Conservation (phyloP, 257 asterid species). For the Primulina huaijiensis region DNA sequence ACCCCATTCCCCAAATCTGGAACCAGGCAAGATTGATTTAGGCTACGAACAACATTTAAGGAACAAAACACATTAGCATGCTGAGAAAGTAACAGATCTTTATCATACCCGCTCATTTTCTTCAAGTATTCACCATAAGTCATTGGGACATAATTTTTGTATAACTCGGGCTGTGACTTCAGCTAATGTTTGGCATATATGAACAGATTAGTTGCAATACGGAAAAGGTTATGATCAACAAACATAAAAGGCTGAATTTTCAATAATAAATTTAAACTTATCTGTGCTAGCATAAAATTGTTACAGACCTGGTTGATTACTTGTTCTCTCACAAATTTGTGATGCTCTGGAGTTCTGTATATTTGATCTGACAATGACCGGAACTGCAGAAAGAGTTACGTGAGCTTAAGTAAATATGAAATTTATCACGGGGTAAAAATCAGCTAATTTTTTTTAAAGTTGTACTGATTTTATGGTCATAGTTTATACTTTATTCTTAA, state of each 20-base stretch:
- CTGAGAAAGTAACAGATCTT: constrained; percentile 6
- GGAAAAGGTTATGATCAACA: background rate
- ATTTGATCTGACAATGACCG: constrained; percentile 95
- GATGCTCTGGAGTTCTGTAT: constrained; percentile 77
- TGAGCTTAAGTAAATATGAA: background rate
- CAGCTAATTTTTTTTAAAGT: no score
- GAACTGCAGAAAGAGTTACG: constrained; percentile 40
- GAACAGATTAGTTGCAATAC: constrained; percentile 9
- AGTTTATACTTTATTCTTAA: no score
- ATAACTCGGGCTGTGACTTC: constrained; percentile 57
- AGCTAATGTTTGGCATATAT: constrained; percentile 45
- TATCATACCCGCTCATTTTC: constrained; percentile 64
- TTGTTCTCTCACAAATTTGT: constrained; percentile 70
- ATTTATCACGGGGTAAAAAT: no score
- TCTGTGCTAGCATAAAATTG: constrained; percentile 9
- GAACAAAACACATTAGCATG: background rate
- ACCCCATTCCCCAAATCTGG: constrained; percentile 95
- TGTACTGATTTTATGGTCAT: no score
- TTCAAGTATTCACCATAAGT: constrained; percentile 60
- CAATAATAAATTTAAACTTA: background rate
- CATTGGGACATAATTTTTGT: constrained; percentile 77
- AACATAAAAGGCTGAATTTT: background rate
- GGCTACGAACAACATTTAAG: background rate
- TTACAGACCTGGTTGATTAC: constrained; percentile 59
- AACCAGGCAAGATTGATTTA: constrained; percentile 23